Base-by-base conservation (phyloP, 1,284 basidiomycete genomes). In the Pseudomicrostroma phylloplanum region DNA sequence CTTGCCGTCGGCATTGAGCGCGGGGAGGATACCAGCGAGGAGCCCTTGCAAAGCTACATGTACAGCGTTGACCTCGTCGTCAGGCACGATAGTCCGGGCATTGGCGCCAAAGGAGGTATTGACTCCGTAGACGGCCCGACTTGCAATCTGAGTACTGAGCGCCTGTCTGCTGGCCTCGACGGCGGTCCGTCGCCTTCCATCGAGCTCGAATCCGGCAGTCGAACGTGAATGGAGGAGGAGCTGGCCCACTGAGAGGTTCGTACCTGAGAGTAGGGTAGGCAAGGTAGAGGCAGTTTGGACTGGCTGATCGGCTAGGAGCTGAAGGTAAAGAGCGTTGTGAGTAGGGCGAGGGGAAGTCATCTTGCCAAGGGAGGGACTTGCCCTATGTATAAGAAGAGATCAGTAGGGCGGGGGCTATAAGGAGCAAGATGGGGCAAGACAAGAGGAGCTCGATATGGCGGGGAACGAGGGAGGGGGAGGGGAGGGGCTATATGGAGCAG, bases 261-360 rank as follows among this genome's bases (percentile, higher is more conserved):
- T n/a, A 23, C 46, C 46, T n/a, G 46, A 6, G 46, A 48, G 46
- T 11, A n/a, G 17, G 7, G 23, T n/a, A 7, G 46, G 17, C n/a
- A 12, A 12, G 42, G 12, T n/a, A 23, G 46, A 7, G 23, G n/a
- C 46, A 11, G 46, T 12, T n/a, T 11, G 4, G 4, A 6, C 4
- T 36, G 30, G 30, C 30, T 36, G 30, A 36, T 36, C 30, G 23
- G 46, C 46, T 48, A 48, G 4, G 46, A 23, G 7, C 12, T 48
- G n/a, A 23, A 48, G 46, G 46, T n/a, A 48, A 23, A 48, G 46
- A 48, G 46, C 46, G 23, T 48, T 48, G 46, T 48, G 46, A 7
- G 46, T 48, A 12, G 46, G 46, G 30, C 30, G 30, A 3, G 30
- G 9, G 30, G 4, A 3, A 36, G 3, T 36, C 30, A 36, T 36